Conservation (phyloP, 2,329 filamentous ascomycete genomes). For the Coniochaeta sp. region DNA sequence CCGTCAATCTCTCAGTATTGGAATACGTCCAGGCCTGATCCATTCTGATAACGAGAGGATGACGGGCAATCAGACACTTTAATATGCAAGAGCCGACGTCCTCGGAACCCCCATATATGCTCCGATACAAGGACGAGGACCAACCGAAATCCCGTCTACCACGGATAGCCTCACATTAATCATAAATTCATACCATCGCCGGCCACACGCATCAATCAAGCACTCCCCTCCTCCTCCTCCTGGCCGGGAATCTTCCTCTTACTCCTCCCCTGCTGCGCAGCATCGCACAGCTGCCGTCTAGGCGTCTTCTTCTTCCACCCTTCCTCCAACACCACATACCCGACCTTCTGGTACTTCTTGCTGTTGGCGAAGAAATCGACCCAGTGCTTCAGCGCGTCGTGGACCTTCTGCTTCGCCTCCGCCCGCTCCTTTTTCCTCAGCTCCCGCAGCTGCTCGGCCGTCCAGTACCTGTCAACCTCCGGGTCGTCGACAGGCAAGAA, state of each 20-base stretch:
- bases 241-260: conserved; percentile 52
- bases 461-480: conserved; percentile 52
- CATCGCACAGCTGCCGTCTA: conserved; percentile 59
- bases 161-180: not conserved
- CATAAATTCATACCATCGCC: not conserved
- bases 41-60: no score
- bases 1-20: no score
- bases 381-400: conserved; percentile 71
- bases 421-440: conserved; percentile 56
- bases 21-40: no score
- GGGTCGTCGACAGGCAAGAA: conserved; percentile 62
- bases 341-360: conserved; percentile 76
- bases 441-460: conserved; percentile 42
- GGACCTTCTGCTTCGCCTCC: conserved; percentile 57
- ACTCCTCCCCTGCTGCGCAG: conserved; percentile 53
- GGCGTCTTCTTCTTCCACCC: conserved; percentile 57
- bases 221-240: conserved; percentile 8
- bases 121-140: no score
- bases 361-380: conserved; percentile 72
- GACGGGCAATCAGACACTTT: no score
- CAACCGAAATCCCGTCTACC: no score
- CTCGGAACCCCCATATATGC: no score
- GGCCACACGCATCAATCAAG: not conserved
- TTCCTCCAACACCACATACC: conserved; percentile 58
- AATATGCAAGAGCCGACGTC: no score